Base-by-base conservation (phyloP, 2,329 filamentous ascomycete species). In the Clarireedia sp. region DNA sequence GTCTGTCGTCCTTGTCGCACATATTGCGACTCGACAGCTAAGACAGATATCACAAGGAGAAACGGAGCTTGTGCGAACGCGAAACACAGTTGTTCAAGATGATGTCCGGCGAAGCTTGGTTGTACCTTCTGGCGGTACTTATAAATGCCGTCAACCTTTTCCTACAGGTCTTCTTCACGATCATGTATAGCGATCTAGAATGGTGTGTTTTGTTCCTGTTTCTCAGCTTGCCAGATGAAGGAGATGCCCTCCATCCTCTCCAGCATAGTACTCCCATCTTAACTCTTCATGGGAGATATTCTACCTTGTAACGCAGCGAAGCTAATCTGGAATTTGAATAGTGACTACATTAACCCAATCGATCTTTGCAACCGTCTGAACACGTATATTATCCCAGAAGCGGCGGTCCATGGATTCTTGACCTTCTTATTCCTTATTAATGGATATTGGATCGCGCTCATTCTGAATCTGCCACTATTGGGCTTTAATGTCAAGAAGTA, bases 141-240 rank as follows among this genome's bases (percentile, higher is more conserved):
- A 95, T 99, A 80, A 99, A 99, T 79, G 94, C 94, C 78, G 91
- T 99, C 83, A 99, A 99, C 80, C 83, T 99, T 70, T 99, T 99
- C 76, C 82, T 99, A 57, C 95, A 99, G 78, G 94, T 99, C 68
- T 99, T 99, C 82, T 99, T 99, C 79, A 99, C 94, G 57, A 99
- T 99, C 71, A 99, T 99, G 95, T 99, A 97, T 78, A 96, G 90
- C 75, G 94, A 99, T 81, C 77, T 99, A 69, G 94, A 99, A 87
- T 99, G 94, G 91, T 95, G 78, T 69, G 89, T 79, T 37, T n/a
- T 8, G 8, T 19, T 44, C 12, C 48, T 23, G 16, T 29, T 21
- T 14, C 10, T 33, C 36, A 23, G 5, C 33, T 8, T 36, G 23
- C 21, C 9, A 6, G 19, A 23, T 9, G 23, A 16, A 33, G 14